Base-by-base conservation (phyloP, 768 basidiomycete species). In the Chlorophyllum brunneum region DNA sequence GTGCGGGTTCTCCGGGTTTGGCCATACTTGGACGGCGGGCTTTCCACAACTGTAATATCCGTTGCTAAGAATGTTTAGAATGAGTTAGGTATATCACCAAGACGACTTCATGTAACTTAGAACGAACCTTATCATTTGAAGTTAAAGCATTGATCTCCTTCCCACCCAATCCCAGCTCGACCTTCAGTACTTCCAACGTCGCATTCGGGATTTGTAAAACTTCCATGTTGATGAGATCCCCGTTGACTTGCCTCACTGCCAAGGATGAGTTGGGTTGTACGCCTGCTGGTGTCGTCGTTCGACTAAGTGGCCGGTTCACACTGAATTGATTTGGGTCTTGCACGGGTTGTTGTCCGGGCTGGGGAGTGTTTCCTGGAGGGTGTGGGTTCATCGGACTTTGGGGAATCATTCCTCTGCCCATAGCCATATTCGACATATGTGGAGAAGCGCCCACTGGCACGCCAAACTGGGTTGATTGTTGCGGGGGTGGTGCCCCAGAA, bases 201-300 rank as follows among this genome's bases (percentile, higher is more conserved):
- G 47, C 26, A 5, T 63, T 46, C 0, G 80, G 74, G 3, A 85
- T 66, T 30, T 61, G 55, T 33, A 59, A 56, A 4, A 85, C 54
- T 44, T 85, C 82, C 13, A 41, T 13, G 50, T 75, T 75, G 45
- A 80, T 51, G 22, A 39, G 51, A 26, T 56, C 57, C 26, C 57
- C 63, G 10, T 39, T 48, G 47, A 54, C 36, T 52, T 76, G 75
- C 4, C 82, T 75, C 29, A 70, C 55, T 4, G 73, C 65, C 58
- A 86, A 36, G 4, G 81, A 82, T 4, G 86, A 85, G 59, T 85
- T 87, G 1, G 64, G 78, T 2, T 81, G 78, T 51, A 76, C 69
- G 65, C 62, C 67, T 13, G 66, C 71, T 0, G 83, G 81, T 0
- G 81, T 76, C 3, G 65, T 77, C 33, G 85, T 76, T 34, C 85